Base-by-base conservation (phyloP, 2,329 filamentous ascomycete genomes). In the Boeremia exigua region DNA sequence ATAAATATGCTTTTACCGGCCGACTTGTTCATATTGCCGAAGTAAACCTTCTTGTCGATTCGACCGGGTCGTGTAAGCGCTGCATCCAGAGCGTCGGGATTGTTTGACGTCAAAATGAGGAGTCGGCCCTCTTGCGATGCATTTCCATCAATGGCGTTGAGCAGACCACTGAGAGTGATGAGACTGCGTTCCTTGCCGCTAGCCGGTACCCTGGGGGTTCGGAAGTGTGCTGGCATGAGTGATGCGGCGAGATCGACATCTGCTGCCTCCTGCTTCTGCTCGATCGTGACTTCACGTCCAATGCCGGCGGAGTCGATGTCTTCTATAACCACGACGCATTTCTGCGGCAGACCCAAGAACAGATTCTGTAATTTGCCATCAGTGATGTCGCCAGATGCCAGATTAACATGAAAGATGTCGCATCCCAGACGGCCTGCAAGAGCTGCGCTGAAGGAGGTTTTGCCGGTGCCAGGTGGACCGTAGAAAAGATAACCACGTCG, bases 131-230 rank as follows among this genome's bases (percentile, higher is more conserved):
- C 90, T 66, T 91, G 88, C 5, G 87, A 89, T 3, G 88, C 88
- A 4, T 92, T 89, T 45, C 91, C 89, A 67, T 96, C 91, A 28
- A 95, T 91, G 50, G 89, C 89, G 72, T 95, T 95, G 40, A 96
- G 81, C 1, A 95, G 81, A 43, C 53, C 6, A 88, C 90, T 1
- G 87, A 91, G 12, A 91, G 82, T 8, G 87, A 66, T 67, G 57
- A 39, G 65, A 56, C 46, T 70, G 55, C 38, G 37, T 30, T 19
- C 43, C 17, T 48, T 48, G 14, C 43, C n/a, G 6, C 30, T 27
- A 17, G 23, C 10, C 11, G 30, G 27, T 23, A 5, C 15, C 11
- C 27, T 37, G 7, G 23, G 43, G 17, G 10, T 34, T 15, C 28
- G 27, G 29, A 15, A 51, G 0, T 68, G 59, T 2, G 68, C 62